Percentiles rank a stretch among this genome's conserved stretches.
phyloP scores from a whole-genome alignment of 768 basidiomycete species.

The Suillus clintonianus region DNA sequence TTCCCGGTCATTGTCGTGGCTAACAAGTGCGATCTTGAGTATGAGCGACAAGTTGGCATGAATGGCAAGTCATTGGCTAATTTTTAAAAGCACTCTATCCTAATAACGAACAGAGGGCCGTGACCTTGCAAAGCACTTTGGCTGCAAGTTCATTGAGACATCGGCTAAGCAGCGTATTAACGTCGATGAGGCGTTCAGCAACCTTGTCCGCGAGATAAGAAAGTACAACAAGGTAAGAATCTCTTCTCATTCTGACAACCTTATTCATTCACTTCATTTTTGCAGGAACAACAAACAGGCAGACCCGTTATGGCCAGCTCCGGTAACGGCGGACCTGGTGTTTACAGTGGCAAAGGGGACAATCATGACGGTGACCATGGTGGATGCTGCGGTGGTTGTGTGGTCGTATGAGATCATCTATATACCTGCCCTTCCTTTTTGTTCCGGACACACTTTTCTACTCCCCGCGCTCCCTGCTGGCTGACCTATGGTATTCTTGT shows the following conservation, averaged over 20 bases:
- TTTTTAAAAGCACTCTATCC: constrained; percentile 1
- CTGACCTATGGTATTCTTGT: constrained; percentile 10
- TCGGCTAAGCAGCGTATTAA: constrained; percentile 97
- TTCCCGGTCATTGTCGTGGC: constrained; percentile 97
- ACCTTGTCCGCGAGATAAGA: constrained; percentile 91
- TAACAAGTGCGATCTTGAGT: constrained; percentile 97
- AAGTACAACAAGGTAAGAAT: constrained; percentile 84
- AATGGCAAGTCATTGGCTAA: constrained; percentile 59
- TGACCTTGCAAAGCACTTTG: constrained; percentile 92
- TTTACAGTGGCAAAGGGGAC: constrained; percentile 46
- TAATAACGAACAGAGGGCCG: constrained; percentile 77
- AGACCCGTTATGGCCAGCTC: constrained; percentile 59
- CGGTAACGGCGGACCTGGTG: constrained; percentile 44
- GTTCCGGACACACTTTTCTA: constrained; percentile 10
- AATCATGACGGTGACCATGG: constrained; percentile 53
- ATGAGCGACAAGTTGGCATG: constrained; percentile 94
- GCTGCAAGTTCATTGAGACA: constrained; percentile 93
- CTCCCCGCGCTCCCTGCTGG: constrained; percentile 2
- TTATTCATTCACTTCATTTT: background rate
- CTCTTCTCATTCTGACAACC: background rate
- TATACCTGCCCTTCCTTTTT: background rate
- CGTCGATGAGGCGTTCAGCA: constrained; percentile 93
- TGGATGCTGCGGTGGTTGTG: constrained; percentile 71
- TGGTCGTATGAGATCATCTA: constrained; percentile 45
- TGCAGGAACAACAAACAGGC: constrained; percentile 76